These are phyloP conservation scores for Pisolithus thermaeus DNA, from an alignment of 1,284 basidiomycete species.

Conservation along the genomic window DNA sequence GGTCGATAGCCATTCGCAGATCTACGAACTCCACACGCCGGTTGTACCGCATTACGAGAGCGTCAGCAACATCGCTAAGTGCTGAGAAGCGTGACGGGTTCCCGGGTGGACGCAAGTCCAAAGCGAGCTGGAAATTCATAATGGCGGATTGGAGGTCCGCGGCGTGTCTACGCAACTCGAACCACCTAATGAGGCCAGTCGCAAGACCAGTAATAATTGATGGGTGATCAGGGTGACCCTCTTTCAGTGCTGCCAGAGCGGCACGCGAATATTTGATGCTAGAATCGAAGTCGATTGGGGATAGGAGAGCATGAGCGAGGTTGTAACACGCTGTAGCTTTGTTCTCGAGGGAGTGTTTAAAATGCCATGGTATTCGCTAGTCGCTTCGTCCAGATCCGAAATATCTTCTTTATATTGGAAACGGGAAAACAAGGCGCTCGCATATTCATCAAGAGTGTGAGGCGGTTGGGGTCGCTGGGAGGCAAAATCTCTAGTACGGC, in stretches of 20 bases:
- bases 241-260: slow-evolving; percentile 19
- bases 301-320: slow-evolving; percentile 26
- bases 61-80: slow-evolving; percentile 25
- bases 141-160: slow-evolving; percentile 30
- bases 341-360: slow-evolving; percentile 16
- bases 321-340: slow-evolving; percentile 20
- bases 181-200: slow-evolving; percentile 23
- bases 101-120: slow-evolving; percentile 18
- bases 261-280: slow-evolving; percentile 17
- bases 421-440: slow-evolving; percentile 24
- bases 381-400: slow-evolving; percentile 21
- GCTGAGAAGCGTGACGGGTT: slow-evolving; percentile 17
- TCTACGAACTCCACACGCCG: slow-evolving; percentile 19
- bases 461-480: slow-evolving; percentile 10
- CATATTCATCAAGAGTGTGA: slow-evolving; percentile 22
- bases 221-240: slow-evolving; percentile 20
- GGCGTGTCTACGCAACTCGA: slow-evolving; percentile 15
- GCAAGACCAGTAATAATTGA: slow-evolving; percentile 28
- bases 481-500: slow-evolving; percentile 19
- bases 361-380: slow-evolving; percentile 18
- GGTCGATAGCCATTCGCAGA: slow-evolving; percentile 27
- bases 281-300: slow-evolving; percentile 15
- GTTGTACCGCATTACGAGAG: slow-evolving; percentile 24
- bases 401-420: slow-evolving; percentile 19
- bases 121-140: slow-evolving; percentile 14